These are phyloP conservation scores for Monosporascus sp. DNA, from an alignment of 2,329 filamentous ascomycete species.

Conservation along the genomic window DNA sequence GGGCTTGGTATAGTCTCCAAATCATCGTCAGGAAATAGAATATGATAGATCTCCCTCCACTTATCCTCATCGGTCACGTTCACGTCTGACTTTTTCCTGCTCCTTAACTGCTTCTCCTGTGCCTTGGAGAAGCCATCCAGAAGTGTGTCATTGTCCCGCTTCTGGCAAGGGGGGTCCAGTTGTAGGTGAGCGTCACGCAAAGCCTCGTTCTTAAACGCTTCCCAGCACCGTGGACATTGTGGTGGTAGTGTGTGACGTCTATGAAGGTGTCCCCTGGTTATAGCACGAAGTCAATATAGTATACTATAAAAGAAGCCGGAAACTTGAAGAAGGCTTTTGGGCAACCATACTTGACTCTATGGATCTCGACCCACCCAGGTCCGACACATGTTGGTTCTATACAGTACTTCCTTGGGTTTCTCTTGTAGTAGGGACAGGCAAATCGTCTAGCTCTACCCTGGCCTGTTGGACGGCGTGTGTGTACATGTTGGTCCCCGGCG, in stretches of 20 bases:
- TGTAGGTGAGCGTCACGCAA: neutral
- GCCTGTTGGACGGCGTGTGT: neutral
- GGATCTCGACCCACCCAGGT: slow-evolving; percentile 1
- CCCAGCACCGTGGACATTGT: neutral
- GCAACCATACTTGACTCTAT: slow-evolving; percentile 1
- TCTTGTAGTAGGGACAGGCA: slow-evolving; percentile 2
- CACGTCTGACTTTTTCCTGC: neutral
- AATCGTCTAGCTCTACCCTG: neutral
- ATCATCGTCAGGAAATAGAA: neutral
- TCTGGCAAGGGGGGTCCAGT: neutral
- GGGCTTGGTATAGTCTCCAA: neutral
- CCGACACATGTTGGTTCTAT: neutral
- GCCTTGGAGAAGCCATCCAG: neutral
- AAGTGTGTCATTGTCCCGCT: neutral
- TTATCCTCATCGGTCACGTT: slow-evolving; percentile 1
- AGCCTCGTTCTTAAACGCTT: neutral
- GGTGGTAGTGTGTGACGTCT: neutral
- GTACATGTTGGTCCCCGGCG: too few relatives aligned
- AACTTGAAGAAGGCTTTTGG: too few relatives aligned
- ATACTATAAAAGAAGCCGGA: too few relatives aligned
- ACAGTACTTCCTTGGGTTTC: neutral
- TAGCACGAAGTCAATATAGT: neutral
- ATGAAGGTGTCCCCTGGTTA: neutral
- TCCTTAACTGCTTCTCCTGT: neutral
- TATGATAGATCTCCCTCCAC: slow-evolving; percentile 1